Evolutionary conservation across 2,329 filamentous ascomycete genomes (phyloP).

Genomic region (Ophiostoma sp.): DNA sequence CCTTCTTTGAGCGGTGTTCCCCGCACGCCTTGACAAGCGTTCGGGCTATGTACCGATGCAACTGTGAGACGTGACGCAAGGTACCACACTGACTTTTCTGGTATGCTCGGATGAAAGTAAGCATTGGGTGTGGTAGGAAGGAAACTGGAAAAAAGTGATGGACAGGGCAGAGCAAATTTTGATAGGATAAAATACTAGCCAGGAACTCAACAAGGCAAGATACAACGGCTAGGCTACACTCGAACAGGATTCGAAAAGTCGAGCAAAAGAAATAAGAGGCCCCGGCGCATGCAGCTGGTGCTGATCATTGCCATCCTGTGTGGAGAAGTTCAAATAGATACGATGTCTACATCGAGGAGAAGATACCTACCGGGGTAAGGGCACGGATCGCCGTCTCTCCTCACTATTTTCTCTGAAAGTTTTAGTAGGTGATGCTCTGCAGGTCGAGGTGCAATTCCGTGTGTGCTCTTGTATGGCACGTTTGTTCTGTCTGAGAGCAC

Average conservation of each 20-base stretch:
- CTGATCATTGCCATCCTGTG: background rate
- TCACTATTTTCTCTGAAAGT: background rate
- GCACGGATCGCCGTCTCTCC: background rate
- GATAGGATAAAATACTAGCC: background rate
- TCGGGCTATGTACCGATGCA: constrained; percentile 5
- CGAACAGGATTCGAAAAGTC: background rate
- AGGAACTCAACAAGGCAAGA: background rate
- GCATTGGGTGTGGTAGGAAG: background rate
- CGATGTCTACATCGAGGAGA: background rate
- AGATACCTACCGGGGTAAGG: background rate
- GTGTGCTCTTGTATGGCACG: too few relatives aligned
- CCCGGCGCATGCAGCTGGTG: background rate
- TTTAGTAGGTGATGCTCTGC: background rate
- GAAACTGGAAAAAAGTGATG: background rate
- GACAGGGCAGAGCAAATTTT: background rate
- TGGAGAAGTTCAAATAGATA: background rate
- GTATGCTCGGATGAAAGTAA: background rate
- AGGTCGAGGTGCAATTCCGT: constrained; percentile 12
- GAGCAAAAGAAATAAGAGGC: background rate
- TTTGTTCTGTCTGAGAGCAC: constrained; percentile 9
- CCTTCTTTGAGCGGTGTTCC: background rate
- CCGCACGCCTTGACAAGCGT: constrained; percentile 9
- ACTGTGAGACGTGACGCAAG: background rate
- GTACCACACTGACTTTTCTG: background rate
- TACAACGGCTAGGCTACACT: background rate